These are phyloP conservation scores for Eruca vesicaria DNA, from an alignment of 441 rosid genomes.

Conservation along the genomic window DNA sequence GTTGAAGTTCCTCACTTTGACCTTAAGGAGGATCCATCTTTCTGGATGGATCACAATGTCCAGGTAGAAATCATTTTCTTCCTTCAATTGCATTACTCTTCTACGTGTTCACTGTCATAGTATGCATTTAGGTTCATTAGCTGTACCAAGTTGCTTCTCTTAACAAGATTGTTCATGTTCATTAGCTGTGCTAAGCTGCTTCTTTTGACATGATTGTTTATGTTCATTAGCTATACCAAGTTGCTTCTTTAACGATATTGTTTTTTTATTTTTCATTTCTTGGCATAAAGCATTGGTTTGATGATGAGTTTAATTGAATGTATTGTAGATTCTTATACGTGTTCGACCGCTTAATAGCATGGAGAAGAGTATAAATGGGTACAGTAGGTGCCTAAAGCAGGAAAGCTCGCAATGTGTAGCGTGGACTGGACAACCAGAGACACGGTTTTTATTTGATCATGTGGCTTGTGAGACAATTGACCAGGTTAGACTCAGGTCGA, in stretches of 20 bases:
- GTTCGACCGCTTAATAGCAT: conserved; percentile 86
- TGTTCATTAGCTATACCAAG: conserved; percentile 6
- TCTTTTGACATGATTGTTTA: background rate
- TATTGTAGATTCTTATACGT: conserved; percentile 81
- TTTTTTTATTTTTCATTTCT: background rate
- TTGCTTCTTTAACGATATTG: background rate
- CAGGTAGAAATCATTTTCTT: conserved; percentile 53
- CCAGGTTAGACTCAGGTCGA: conserved; percentile 59
- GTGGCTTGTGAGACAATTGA: conserved; percentile 95
- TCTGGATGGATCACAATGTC: conserved; percentile 99
- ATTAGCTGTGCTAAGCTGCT: conserved; percentile 6
- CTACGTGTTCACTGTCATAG: background rate
- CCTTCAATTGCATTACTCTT: background rate
- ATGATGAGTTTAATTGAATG: conserved; percentile 2
- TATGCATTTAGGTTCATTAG: background rate
- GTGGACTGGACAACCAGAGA: conserved; percentile 93
- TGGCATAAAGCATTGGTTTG: background rate
- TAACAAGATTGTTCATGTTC: background rate
- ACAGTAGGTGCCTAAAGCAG: conserved; percentile 89
- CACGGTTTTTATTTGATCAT: conserved; percentile 86
- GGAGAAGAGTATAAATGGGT: conserved; percentile 77
- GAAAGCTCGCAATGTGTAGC: conserved; percentile 79
- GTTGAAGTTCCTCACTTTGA: conserved; percentile 96
- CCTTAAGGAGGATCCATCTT: conserved; percentile 91
- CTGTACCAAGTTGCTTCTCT: conserved; percentile 7